A percentile compares a stretch with the other conserved stretches of the same genome.
Conservation (phyloP, 2,329 filamentous ascomycete genomes). For the Penicillium griseofulvum region DNA sequence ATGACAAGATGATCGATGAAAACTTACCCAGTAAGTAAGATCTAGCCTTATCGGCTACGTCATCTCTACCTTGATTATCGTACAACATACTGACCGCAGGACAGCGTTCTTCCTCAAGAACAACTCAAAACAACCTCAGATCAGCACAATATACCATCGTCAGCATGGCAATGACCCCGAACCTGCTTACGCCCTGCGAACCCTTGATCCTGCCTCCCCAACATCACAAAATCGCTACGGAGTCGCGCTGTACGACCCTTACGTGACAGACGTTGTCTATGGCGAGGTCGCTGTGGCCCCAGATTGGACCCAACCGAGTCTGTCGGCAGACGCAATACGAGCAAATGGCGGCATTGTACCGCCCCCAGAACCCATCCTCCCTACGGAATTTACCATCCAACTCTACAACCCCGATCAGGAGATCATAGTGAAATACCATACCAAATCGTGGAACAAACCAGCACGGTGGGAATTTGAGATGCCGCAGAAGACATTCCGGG, state of each 20-base stretch:
- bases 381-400: slow-evolving; percentile 76
- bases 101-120: slow-evolving; percentile 60
- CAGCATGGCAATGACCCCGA: slow-evolving; percentile 77
- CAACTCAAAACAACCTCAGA: slow-evolving; percentile 41
- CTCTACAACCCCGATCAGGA: slow-evolving; percentile 93
- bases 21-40: slow-evolving; percentile 68
- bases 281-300: slow-evolving; percentile 82
- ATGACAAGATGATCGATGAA: slow-evolving; percentile 74
- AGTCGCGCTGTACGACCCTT: slow-evolving; percentile 78
- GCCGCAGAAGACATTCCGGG: slow-evolving; percentile 77
- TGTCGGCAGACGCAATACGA: slow-evolving; percentile 78
- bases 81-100: slow-evolving; percentile 16
- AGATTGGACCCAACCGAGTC: slow-evolving; percentile 77
- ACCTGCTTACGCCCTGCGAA: slow-evolving; percentile 76
- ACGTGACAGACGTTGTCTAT: slow-evolving; percentile 76
- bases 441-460: slow-evolving; percentile 75
- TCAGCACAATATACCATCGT: slow-evolving; percentile 46
- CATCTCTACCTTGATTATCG: slow-evolving; percentile 12
- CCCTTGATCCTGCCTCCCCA: slow-evolving; percentile 68
- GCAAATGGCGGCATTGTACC: slow-evolving; percentile 63
- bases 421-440: slow-evolving; percentile 64
- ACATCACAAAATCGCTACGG: slow-evolving; percentile 80
- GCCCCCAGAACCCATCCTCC: slow-evolving; percentile 69
- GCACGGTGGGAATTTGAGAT: slow-evolving; percentile 91
- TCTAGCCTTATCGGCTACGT: slow-evolving; percentile 17